Percentiles rank a stretch among this genome's conserved stretches.
These are phyloP conservation scores for Solanum hybrid DNA, from an alignment of 305 asterid species.

Conservation along the genomic window DNA sequence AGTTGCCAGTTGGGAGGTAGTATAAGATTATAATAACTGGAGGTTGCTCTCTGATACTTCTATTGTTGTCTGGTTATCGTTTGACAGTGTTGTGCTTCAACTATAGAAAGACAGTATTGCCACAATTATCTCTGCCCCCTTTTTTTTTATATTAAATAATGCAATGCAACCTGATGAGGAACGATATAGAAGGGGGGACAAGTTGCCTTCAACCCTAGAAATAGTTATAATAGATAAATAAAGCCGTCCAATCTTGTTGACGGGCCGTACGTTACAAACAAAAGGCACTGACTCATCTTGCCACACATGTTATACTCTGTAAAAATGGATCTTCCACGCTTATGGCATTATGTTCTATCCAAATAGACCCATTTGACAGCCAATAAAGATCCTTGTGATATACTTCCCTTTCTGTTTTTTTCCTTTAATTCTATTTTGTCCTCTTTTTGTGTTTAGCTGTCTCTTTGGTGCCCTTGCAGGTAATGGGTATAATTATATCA, in stretches of 20 bases:
- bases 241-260: background rate
- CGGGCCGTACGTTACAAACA: background rate
- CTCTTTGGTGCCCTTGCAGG: no score
- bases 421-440: background rate
- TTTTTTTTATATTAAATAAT: background rate
- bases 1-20: background rate
- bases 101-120: no score
- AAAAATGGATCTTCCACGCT: background rate
- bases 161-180: background rate
- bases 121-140: no score
- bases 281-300: background rate
- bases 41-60: background rate
- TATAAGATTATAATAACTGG: background rate
- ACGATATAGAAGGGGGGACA: background rate
- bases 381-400: background rate
- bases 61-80: background rate
- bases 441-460: background rate
- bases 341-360: background rate
- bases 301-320: background rate
- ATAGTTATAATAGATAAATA: background rate
- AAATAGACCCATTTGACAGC: background rate
- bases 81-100: no score
- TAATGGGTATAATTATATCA: slow-evolving; percentile 4
- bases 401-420: background rate
- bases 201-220: background rate